Base-by-base conservation (phyloP, 2,329 filamentous ascomycete genomes). In the Pseudocercospora eumusae region DNA sequence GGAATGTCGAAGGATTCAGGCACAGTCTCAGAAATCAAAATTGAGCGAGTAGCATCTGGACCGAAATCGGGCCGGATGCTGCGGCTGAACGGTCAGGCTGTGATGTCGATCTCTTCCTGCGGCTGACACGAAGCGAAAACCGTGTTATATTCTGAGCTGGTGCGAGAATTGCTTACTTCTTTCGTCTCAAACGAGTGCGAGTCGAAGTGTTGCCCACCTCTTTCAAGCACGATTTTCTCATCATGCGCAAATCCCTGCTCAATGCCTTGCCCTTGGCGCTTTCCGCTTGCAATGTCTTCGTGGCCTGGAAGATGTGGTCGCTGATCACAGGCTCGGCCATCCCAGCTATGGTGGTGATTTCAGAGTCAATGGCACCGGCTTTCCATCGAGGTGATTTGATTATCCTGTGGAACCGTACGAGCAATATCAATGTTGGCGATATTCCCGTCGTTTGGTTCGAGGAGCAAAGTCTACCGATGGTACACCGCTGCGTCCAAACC, bases 361-460 rank as follows among this genome's bases (percentile, higher is more conserved):
- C 56, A 1, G 56, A 33, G 23, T 58, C 56, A 3, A 58, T 58
- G 56, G 40, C 40, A 20, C 56, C 56, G 10, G 56, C 56, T 10
- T 58, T 58, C 42, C 56, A 58, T 33, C 56, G 56, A 45, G 56
- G 56, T 23, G 56, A 58, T 21, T 6, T 58, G 10, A 27, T 58
- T 13, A 13, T 58, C 20, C 25, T 58, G 9, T 58, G 40, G 40
- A 58, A 58, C 23, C 42, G 56, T 15, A 58, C 36, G 18, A 15
- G 8, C 11, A 11, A 28, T 27, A 33, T 58, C 4, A 11, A 18
- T 8, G 25, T 33, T 2, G 56, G 56, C 40, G 56, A 58, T 15
- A 58, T 58, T 23, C 56, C 56, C 10, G 56, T 58, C 11, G 25
- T 58, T 11, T 58, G 56, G 56, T 49, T 58, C 56, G 10, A 58